Evolutionary conservation across 768 basidiomycete species (phyloP), one percentile per base, ranked within the genome.

Genomic region (Lactarius trivialis): DNA sequence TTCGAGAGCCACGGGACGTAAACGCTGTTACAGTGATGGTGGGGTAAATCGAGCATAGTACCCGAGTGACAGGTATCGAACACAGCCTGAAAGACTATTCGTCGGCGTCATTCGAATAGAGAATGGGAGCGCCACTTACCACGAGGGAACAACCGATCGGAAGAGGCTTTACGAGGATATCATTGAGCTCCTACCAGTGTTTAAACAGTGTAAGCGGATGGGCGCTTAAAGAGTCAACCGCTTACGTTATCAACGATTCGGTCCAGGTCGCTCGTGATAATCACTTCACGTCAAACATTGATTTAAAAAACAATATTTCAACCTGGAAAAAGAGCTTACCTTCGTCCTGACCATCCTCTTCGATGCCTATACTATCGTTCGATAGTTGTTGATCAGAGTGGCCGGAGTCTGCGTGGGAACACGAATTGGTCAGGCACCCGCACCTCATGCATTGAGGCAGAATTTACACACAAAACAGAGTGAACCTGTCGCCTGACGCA

Each of bases 331-430:
- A 4, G 37, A 11, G 15, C 65, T n/a, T 50, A 67, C 70, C 64
- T 61, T 71, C 70, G 17, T 70, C 70, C 8, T 60, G 36, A 3
- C 66, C 69, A 19, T 71, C 71, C 9, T 67, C 67, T 56, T 72
- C 70, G 6, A 17, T 57, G 17, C 49, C 28, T 2, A 41, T 36
- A 3, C 56, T 37, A 45, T 61, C 63, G 7, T 5, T 4, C 33
- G 64, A 56, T 0, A 51, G 7, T 21, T 64, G 56, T 39, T 72
- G 71, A n/a, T 65, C 68, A 1, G 70, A 69, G 33, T 71, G 70
- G 1, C 71, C 71, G 5, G 69, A 67, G 32, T 64, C 71, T 71
- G 26, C 11, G 39, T 26, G 12, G 26, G 24, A 34, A 50, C 4
- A 1, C 7, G 7, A 24, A 33, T 24, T 17, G 33, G 11, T 55